phyloP scores from a whole-genome alignment of 441 rosid species.

The Cnidoscolus chayamansa region DNA sequence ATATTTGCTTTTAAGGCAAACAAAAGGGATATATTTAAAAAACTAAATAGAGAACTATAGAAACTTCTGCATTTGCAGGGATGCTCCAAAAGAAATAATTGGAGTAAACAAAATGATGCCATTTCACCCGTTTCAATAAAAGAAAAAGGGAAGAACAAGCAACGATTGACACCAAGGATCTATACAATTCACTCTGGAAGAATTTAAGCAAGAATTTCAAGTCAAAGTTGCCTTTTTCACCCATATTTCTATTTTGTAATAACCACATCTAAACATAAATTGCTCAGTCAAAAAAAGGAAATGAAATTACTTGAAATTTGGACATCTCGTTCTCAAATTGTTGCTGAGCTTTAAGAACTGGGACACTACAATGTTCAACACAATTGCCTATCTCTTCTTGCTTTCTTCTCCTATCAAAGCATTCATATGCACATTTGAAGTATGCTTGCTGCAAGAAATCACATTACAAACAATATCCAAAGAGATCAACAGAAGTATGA shows the following conservation, averaged over 20 bases:
- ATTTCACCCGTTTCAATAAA: neutral
- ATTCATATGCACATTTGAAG: constrained; percentile 90
- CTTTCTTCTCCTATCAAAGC: constrained; percentile 71
- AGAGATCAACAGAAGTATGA: neutral
- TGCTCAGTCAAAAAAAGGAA: neutral
- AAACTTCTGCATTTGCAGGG: neutral
- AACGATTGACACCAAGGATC: neutral
- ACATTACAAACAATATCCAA: constrained; percentile 6
- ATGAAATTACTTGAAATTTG: constrained; percentile 60
- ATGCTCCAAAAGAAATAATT: neutral
- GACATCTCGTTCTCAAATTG: constrained; percentile 69
- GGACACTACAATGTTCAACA: constrained; percentile 75
- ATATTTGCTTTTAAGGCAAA: neutral
- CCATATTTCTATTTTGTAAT: neutral
- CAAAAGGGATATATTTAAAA: neutral
- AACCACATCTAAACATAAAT: neutral
- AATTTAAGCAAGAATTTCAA: neutral
- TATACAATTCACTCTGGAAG: neutral
- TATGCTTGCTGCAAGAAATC: constrained; percentile 63
- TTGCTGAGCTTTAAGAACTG: constrained; percentile 63
- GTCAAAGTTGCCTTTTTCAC: neutral
- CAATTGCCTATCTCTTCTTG: constrained; percentile 66
- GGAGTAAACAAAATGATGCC: neutral
- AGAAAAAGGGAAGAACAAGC: neutral
- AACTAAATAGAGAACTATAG: neutral